Evolutionary conservation across 1,139 yeast species (phyloP).

Genomic region (Yamadazyma triangularis): DNA sequence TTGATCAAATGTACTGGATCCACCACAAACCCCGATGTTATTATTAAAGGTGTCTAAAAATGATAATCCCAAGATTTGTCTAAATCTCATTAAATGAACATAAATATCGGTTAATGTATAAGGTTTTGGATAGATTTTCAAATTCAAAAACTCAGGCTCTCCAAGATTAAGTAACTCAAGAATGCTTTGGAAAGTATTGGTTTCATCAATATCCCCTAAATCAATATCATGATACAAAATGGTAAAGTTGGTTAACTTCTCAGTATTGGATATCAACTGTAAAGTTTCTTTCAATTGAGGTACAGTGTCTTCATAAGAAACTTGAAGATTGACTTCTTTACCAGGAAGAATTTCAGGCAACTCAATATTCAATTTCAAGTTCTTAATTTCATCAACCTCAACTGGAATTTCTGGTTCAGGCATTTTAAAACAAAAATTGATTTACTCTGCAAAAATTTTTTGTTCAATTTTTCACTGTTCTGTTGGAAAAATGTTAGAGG

Average conservation of each 20-base stretch:
- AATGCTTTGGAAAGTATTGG: slow-evolving; percentile 27
- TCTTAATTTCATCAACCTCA: no score
- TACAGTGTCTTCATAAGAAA: slow-evolving; percentile 41
- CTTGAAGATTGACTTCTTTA: slow-evolving; percentile 11
- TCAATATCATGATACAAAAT: slow-evolving; percentile 35
- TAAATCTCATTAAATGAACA: slow-evolving; percentile 37
- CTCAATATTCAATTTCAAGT: slow-evolving; percentile 12
- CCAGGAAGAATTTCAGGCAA: slow-evolving; percentile 28
- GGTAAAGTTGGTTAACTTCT: slow-evolving; percentile 59
- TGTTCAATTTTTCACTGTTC: no score
- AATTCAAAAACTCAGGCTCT: slow-evolving; percentile 11
- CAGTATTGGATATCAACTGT: slow-evolving; percentile 48
- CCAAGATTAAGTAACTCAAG: slow-evolving; percentile 20
- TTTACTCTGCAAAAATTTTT: no score
- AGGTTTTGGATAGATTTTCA: slow-evolving; percentile 27
- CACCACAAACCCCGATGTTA: slow-evolving; percentile 23
- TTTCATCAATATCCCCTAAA: slow-evolving; percentile 31
- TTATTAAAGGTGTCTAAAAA: slow-evolving; percentile 29
- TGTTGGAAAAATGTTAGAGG: no score
- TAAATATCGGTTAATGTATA: slow-evolving; percentile 37
- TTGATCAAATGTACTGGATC: slow-evolving; percentile 25
- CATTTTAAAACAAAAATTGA: no score
- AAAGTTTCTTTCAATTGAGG: slow-evolving; percentile 59
- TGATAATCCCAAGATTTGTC: slow-evolving; percentile 44
- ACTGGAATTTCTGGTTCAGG: slow-evolving; percentile 1